Percentiles rank a stretch among this genome's conserved stretches.
Conservation (phyloP, 495 filamentous ascomycete genomes). For the Cryomyces minteri region DNA sequence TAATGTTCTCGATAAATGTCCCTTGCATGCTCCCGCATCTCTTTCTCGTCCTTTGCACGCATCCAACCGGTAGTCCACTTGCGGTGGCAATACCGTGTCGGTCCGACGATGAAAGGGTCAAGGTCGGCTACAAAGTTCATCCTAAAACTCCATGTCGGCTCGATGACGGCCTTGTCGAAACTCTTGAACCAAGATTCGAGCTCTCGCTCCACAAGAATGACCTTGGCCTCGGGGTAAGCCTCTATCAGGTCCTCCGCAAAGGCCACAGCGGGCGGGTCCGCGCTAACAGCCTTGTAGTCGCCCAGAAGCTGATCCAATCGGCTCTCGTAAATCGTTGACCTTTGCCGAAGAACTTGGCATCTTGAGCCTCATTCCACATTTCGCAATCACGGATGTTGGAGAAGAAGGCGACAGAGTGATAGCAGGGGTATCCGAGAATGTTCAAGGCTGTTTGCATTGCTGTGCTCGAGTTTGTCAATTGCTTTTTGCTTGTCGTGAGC, state of each 20-base stretch:
- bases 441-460: not conserved
- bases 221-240: constrained; percentile 52
- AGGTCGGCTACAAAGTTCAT: not conserved
- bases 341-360: constrained; percentile 2
- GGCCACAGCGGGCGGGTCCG: constrained; percentile 43
- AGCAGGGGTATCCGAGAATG: not conserved
- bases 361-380: constrained; percentile 1
- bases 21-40: constrained; percentile 3
- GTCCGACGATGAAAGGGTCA: not conserved
- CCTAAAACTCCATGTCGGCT: not conserved
- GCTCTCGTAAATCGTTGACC: constrained; percentile 2
- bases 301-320: constrained; percentile 7
- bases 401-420: not conserved
- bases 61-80: not conserved
- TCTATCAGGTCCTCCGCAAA: constrained; percentile 50
- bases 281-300: constrained; percentile 29
- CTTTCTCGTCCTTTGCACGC: not conserved
- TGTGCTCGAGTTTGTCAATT: not conserved
- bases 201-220: constrained; percentile 43
- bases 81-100: not conserved
- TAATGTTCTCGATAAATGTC: constrained; percentile 7
- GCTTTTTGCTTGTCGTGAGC: not conserved
- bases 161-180: not conserved
- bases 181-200: constrained; percentile 39
- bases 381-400: not conserved